phyloP scores from a whole-genome alignment of 2,329 filamentous ascomycete genomes.

The Didymella pomorum region DNA sequence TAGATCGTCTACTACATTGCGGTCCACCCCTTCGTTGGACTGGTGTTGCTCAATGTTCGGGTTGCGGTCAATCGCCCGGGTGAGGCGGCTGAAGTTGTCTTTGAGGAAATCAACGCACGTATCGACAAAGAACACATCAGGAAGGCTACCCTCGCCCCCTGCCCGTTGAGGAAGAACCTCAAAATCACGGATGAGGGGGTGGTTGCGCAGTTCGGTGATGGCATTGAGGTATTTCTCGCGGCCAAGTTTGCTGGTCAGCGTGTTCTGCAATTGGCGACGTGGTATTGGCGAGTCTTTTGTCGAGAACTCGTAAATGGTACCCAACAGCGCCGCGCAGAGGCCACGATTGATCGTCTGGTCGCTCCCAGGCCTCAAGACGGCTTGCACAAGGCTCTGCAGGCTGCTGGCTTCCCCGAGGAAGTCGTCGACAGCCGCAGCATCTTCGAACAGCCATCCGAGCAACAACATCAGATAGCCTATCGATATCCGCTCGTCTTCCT shows the following conservation, averaged over 20 bases:
- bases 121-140: constrained; percentile 85
- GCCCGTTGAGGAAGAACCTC: constrained; percentile 79
- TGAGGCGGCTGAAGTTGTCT: constrained; percentile 88
- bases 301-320: constrained; percentile 94
- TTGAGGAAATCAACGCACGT: constrained; percentile 94
- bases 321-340: constrained; percentile 82
- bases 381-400: constrained; percentile 83
- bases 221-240: constrained; percentile 88
- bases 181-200: constrained; percentile 84
- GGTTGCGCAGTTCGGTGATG: constrained; percentile 77
- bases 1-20: constrained; percentile 87
- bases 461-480: constrained; percentile 91
- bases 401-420: constrained; percentile 92
- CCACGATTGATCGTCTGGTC: constrained; percentile 77
- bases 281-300: constrained; percentile 95
- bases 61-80: constrained; percentile 87
- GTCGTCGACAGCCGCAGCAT: constrained; percentile 89
- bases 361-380: constrained; percentile 61
- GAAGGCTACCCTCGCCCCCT: constrained; percentile 61
- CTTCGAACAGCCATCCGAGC: constrained; percentile 89
- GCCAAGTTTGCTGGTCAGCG: constrained; percentile 78
- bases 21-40: constrained; percentile 90
- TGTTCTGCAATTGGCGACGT: constrained; percentile 78
- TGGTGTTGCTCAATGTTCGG: constrained; percentile 86
- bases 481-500: constrained; percentile 78